phyloP scores from a whole-genome alignment of 2,329 filamentous ascomycete genomes.

The Sclerotiophoma versabilis region DNA sequence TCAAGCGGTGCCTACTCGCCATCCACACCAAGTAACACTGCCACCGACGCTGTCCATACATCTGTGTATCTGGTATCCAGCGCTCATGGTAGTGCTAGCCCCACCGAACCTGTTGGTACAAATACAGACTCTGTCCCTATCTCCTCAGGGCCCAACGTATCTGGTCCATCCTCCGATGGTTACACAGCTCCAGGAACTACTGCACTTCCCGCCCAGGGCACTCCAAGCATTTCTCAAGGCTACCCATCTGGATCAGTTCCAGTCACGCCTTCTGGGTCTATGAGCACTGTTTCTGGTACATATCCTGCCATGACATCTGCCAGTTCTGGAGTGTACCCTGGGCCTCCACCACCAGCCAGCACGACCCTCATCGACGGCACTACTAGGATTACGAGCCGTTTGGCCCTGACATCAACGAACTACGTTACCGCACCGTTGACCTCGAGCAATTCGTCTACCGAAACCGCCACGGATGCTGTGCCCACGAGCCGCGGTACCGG shows the following conservation, averaged over 20 bases:
- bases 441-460: constrained; percentile 16
- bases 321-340: constrained; percentile 20
- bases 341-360: constrained; percentile 15
- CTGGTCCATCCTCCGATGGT: background rate
- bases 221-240: background rate
- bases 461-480: constrained; percentile 25
- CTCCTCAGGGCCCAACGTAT: background rate
- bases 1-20: background rate
- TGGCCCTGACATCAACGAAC: constrained; percentile 32
- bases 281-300: constrained; percentile 14
- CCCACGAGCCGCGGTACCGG: constrained; percentile 29
- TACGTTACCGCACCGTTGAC: constrained; percentile 24
- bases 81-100: background rate
- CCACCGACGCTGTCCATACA: constrained; percentile 8
- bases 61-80: background rate
- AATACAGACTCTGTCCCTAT: constrained; percentile 12
- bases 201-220: constrained; percentile 5
- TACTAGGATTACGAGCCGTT: constrained; percentile 35
- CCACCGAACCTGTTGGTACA: constrained; percentile 1
- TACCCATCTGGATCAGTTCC: constrained; percentile 7
- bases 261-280: background rate
- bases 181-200: background rate
- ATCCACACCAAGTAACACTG: background rate
- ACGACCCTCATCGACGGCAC: constrained; percentile 27
- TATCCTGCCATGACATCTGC: constrained; percentile 14